Percentiles rank a stretch among this genome's conserved stretches.
Conservation (phyloP, 495 filamentous ascomycete genomes). For the Neurospora tetrasperma region DNA sequence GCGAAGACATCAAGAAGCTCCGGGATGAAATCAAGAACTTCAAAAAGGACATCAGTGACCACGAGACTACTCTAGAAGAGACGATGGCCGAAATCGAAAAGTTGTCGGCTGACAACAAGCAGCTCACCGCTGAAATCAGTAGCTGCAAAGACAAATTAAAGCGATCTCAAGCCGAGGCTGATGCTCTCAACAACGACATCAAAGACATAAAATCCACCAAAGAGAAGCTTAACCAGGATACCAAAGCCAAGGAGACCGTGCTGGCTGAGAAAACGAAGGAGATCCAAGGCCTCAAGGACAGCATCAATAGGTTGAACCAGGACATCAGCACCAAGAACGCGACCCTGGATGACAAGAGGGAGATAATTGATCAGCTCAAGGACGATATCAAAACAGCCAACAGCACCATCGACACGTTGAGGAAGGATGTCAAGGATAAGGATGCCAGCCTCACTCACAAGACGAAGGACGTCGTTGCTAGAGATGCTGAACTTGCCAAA, state of each 20-base stretch:
- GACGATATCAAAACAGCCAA: background rate
- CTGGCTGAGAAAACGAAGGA: background rate
- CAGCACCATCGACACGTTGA: background rate
- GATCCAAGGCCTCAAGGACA: background rate
- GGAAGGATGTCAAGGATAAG: background rate
- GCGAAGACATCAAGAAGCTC: background rate
- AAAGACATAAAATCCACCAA: background rate
- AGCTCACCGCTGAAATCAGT: background rate
- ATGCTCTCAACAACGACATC: background rate
- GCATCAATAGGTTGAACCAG: background rate
- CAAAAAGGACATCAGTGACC: background rate
- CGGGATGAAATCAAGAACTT: background rate
- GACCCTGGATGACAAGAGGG: background rate
- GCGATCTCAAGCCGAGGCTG: background rate
- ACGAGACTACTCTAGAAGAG: background rate
- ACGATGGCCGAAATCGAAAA: background rate
- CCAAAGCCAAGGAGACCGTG: background rate
- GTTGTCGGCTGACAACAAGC: background rate
- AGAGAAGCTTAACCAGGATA: background rate
- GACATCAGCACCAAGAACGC: background rate
- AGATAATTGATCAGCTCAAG: background rate
- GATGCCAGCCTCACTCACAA: background rate
- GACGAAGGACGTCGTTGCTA: background rate
- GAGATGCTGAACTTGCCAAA: background rate
- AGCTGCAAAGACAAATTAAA: background rate